Base-by-base conservation (phyloP, 805 yeast genomes). In the Diddensiella transvaalensis region DNA sequence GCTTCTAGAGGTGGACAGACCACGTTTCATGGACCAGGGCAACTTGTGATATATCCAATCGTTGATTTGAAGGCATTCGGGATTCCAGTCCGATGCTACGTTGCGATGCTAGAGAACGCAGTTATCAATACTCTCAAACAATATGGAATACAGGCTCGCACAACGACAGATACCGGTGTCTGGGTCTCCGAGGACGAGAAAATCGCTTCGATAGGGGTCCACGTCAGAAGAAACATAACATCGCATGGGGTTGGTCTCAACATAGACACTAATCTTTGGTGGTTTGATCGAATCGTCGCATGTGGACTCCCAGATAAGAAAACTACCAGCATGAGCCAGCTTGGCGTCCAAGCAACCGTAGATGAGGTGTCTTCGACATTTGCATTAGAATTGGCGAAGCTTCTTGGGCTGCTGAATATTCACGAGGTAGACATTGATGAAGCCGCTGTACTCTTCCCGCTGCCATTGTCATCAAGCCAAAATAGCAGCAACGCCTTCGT, bases 11-110 rank as follows among this genome's bases (percentile, higher is more conserved):
- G 99, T 13, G 99, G 99, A 0, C 95, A 93, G 63, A 80, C 93
- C 1, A 93, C 99, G 0, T 93, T 87, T 73, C 99, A 93, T 68
- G 98, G 98, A 0, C 85, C 93, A 1, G 99, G 99, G 0, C 99
- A 93, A 66, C 62, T 88, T 33, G 96, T 90, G 1, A 80, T 87
- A 3, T 93, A 91, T 61, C 82, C 93, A 8, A 75, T 93, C 1
- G 46, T 86, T 24, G 90, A 93, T 63, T 69, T 93, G 46, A 74
- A 76, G 53, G 74, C 77, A 26, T 85, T 85, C 57, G 60, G 71
- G 43, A 67, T 85, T 41, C 72, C 82, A 0, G 79, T 85, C 1
- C 74, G 80, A 54, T 83, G 88, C 62, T 82, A 77, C 58, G 86
- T 87, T 24, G 66, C 80, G 2, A 73, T 75, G n/a, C 68, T 87